Conservation (phyloP, 2,329 filamentous ascomycete genomes). For the Mollisia scopiformis region DNA sequence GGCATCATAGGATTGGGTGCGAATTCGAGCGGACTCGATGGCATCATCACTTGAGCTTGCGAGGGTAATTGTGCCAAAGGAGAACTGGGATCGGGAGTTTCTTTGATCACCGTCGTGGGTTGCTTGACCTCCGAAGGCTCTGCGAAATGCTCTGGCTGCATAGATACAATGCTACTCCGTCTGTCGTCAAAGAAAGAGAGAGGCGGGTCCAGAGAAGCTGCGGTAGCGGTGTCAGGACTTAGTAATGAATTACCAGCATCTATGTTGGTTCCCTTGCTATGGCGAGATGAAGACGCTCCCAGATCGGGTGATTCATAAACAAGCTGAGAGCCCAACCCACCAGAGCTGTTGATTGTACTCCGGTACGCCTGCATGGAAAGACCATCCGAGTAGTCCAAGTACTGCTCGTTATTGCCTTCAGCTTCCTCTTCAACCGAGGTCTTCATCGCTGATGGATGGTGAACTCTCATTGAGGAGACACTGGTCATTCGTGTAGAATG, state of each 20-base stretch:
- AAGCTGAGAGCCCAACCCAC: not conserved
- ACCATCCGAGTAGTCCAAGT: not conserved
- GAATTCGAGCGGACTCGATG: not conserved
- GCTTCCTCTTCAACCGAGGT: not conserved
- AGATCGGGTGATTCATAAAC: not conserved
- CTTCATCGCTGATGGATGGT: conserved; percentile 20
- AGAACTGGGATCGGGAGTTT: not conserved
- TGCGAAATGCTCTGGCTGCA: not conserved
- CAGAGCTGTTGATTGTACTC: not conserved
- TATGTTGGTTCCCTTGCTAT: not conserved
- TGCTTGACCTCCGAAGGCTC: not conserved
- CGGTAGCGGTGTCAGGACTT: conserved; percentile 9
- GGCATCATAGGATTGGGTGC: not conserved
- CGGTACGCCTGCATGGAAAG: not conserved
- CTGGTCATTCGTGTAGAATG: conserved; percentile 29
- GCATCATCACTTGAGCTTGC: not conserved
- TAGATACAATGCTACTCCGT: not conserved
- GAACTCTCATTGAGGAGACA: conserved; percentile 27
- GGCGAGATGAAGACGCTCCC: not conserved
- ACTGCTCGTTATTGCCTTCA: not conserved
- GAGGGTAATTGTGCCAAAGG: not conserved
- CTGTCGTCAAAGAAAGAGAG: not conserved
- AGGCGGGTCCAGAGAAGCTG: not conserved
- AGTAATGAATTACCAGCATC: conserved; percentile 1
- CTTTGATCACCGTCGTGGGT: not conserved